phyloP scores from a whole-genome alignment of 495 filamentous ascomycete genomes.

The Aspergillus coremiiformis region DNA sequence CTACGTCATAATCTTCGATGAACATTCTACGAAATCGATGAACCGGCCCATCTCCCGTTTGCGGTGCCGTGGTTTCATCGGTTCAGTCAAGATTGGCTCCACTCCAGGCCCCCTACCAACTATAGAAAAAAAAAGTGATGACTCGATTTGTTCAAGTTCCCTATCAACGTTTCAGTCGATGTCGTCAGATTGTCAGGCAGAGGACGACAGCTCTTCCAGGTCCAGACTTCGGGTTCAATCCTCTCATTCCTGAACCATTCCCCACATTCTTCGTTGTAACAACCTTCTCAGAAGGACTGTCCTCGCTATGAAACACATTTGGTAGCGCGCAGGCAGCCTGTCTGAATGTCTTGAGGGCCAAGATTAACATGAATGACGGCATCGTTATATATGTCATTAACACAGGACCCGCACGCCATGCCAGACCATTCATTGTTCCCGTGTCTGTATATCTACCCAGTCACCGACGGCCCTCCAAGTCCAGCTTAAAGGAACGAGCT shows the following conservation, averaged over 20 bases:
- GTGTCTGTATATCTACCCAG: background rate
- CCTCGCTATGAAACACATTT: background rate
- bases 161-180: background rate
- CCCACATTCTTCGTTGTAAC: slow-evolving; percentile 18
- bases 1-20: too few relatives aligned
- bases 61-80: slow-evolving; percentile 15
- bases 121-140: background rate
- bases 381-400: background rate
- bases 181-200: background rate
- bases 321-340: background rate
- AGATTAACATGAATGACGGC: slow-evolving; percentile 17
- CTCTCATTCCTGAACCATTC: slow-evolving; percentile 9
- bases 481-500: background rate
- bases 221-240: background rate
- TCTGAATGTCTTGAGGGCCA: too few relatives aligned
- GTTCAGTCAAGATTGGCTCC: background rate
- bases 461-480: background rate
- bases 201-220: background rate
- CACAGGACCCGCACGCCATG: slow-evolving; percentile 1
- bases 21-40: too few relatives aligned
- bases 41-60: too few relatives aligned
- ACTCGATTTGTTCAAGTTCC: background rate
- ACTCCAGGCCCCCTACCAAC: background rate
- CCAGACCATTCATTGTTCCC: background rate
- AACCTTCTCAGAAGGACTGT: background rate